Base-by-base conservation (phyloP, 192 early-diverging fungal species). In the Umbelopsis isabellina region DNA sequence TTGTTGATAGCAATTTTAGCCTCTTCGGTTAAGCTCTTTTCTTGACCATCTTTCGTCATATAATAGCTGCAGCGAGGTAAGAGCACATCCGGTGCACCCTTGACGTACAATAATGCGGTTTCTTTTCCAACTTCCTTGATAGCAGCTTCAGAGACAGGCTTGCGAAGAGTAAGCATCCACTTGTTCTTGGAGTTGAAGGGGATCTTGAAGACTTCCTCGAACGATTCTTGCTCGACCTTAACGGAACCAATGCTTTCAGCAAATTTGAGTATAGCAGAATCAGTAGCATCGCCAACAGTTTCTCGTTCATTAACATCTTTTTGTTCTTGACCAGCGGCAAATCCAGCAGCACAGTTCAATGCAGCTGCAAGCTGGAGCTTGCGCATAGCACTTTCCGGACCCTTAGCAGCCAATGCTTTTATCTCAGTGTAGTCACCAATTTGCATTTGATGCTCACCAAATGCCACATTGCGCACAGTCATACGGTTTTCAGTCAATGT, bases 401-500 rank as follows among this genome's bases (percentile, higher is more conserved):
- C 27, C 15, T 64, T 25, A 35, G 37, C 65, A 46, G 66, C 41
- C 27, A 20, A 35, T 16, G 41, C 35, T n/a, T 48, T 35, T 1
- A 47, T n/a, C 5, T 49, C 68, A 5, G 33, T 41, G 22, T 53
- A 67, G 12, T 74, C 73, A 12, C 49, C 41, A 15, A 71, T 70
- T 23, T 67, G 66, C 15, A 74, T 65, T 27, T 79, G 66, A 15
- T 82, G 55, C 66, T 82, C 70, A 46, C 69, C 69, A 50, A 90
- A 83, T 23, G 75, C 80, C n/a, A 80, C 70, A 52, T 75, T 70
- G 45, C 71, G 73, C 13, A 91, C 88, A 23, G 71, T 72, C 93
- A 97, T 94, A 48, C 85, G 80, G 80, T 90, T 87, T 71, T 88
- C 84, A 18, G 95, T 97, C 49, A 97, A 78, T 7, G 94, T 97